Conservation (phyloP, 225 moss, liverwort and hornwort species). For the Polytrichum commune region DNA sequence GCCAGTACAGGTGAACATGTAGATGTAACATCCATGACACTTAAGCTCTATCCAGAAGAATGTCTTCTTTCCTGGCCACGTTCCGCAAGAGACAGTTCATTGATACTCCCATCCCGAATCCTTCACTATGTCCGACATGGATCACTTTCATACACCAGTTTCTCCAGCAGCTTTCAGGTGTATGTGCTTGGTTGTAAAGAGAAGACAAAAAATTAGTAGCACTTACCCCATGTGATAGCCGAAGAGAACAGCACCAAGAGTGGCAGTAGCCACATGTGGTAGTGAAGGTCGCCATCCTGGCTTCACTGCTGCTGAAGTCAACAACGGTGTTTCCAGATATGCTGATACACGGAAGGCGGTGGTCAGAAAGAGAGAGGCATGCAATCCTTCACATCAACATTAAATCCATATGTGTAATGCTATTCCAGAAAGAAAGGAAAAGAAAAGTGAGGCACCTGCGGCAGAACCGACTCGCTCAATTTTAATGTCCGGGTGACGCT, state of each 20-base stretch:
- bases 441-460: constrained; percentile 30
- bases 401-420: background rate
- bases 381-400: background rate
- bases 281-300: constrained; percentile 66
- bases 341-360: constrained; percentile 30
- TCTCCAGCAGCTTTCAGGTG: too few species aligned
- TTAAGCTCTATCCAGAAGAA: too few species aligned
- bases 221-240: constrained; percentile 89
- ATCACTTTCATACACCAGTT: too few species aligned
- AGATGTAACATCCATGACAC: too few species aligned
- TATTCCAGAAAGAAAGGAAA: constrained; percentile 2
- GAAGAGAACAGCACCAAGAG: constrained; percentile 72
- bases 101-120: too few species aligned
- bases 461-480: constrained; percentile 41
- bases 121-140: too few species aligned
- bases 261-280: constrained; percentile 77
- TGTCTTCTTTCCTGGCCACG: too few species aligned
- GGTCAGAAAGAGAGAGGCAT: background rate
- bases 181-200: background rate
- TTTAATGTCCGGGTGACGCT: constrained; percentile 33
- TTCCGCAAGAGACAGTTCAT: too few species aligned
- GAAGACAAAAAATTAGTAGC: background rate
- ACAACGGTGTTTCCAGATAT: constrained; percentile 44
- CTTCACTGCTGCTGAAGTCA: constrained; percentile 29
- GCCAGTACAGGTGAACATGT: too few species aligned